Conservation (phyloP, 2,329 filamentous ascomycete species). For the Parastagonospora avenae region DNA sequence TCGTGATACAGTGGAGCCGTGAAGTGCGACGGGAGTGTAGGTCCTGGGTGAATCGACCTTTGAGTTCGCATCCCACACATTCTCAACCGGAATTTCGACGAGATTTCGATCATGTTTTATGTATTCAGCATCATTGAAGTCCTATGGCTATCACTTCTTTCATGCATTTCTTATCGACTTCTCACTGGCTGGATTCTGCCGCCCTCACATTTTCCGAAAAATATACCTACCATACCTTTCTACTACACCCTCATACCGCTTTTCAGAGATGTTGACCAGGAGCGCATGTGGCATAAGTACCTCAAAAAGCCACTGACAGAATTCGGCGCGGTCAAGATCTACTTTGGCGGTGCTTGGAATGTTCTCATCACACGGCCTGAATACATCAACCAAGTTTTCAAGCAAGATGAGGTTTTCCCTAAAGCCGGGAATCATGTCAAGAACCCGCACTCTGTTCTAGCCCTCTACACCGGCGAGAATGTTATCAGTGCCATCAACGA, state of each 20-base stretch:
- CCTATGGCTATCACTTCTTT: neutral
- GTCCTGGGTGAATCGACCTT: too few species aligned
- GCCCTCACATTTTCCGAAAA: constrained; percentile 18
- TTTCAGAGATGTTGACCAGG: constrained; percentile 48
- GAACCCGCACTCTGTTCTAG: constrained; percentile 22
- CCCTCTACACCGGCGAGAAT: constrained; percentile 22
- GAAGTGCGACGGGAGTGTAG: too few species aligned
- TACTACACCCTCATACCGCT: constrained; percentile 49
- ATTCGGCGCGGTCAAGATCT: constrained; percentile 53
- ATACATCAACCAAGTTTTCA: constrained; percentile 45
- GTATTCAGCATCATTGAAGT: neutral
- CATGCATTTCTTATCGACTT: neutral
- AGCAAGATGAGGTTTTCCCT: constrained; percentile 21
- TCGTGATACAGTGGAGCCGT: too few species aligned
- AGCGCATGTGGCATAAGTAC: constrained; percentile 43
- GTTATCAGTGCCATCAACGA: constrained; percentile 23
- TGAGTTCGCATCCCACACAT: neutral
- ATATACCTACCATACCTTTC: constrained; percentile 48
- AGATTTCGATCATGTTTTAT: neutral
- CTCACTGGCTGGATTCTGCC: constrained; percentile 4
- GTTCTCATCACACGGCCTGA: constrained; percentile 51
- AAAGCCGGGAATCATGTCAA: constrained; percentile 27
- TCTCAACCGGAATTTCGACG: neutral
- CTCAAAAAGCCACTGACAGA: constrained; percentile 40
- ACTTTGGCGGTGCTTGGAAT: constrained; percentile 54